Evolutionary conservation across 768 basidiomycete species (phyloP).

Genomic region (Pholiota molesta): DNA sequence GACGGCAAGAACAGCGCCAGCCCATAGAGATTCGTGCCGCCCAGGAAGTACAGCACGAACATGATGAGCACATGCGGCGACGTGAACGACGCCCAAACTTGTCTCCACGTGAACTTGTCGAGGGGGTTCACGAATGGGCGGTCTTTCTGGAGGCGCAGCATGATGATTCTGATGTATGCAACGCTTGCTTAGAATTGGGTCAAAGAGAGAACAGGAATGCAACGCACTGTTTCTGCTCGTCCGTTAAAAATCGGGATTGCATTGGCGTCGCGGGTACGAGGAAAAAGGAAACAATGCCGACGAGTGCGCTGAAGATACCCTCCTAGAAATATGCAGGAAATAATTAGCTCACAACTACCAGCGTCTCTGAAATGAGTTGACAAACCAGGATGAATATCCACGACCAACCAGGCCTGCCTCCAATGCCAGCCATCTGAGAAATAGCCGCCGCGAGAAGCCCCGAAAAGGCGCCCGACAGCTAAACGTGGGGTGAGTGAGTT

Average conservation of each 20-base stretch:
- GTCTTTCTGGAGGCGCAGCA: slow-evolving; percentile 32
- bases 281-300: slow-evolving; percentile 47
- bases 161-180: slow-evolving; percentile 24
- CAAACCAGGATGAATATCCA: slow-evolving; percentile 63
- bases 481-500: not conserved
- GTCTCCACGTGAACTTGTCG: slow-evolving; percentile 34
- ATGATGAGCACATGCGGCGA: slow-evolving; percentile 38
- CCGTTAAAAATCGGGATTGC: slow-evolving; percentile 31
- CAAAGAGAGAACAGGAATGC: not conserved
- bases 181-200: not conserved
- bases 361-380: not conserved
- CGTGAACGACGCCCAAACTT: slow-evolving; percentile 31
- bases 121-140: slow-evolving; percentile 30
- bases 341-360: not conserved
- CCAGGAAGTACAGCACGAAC: slow-evolving; percentile 37
- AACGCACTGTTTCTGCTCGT: slow-evolving; percentile 33
- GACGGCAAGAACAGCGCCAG: slow-evolving; percentile 40
- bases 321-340: slow-evolving; percentile 26
- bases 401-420: slow-evolving; percentile 58
- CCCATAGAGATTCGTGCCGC: slow-evolving; percentile 37
- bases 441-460: slow-evolving; percentile 67
- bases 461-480: slow-evolving; percentile 62
- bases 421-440: slow-evolving; percentile 53
- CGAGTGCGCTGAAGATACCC: slow-evolving; percentile 52
- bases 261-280: slow-evolving; percentile 36